Evolutionary conservation across 1,139 yeast species (phyloP).

Genomic region (Geotrichum bryndzae): DNA sequence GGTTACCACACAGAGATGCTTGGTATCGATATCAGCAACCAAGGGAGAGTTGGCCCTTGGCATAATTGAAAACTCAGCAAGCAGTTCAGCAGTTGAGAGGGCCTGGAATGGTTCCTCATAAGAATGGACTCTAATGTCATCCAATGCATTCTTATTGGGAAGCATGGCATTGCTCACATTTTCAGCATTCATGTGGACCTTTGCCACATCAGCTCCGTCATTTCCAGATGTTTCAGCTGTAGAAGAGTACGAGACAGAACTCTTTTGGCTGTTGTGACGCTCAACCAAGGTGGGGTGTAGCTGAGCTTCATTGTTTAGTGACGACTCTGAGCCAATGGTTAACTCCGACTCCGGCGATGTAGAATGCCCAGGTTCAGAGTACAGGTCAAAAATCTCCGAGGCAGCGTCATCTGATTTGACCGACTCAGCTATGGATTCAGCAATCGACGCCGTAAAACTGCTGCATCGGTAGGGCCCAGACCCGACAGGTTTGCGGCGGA

Average conservation of each 20-base stretch:
- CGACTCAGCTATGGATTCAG: background rate
- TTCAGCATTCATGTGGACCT: background rate
- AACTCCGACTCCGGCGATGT: background rate
- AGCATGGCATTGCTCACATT: background rate
- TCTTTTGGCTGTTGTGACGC: background rate
- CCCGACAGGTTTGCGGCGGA: slow-evolving; percentile 8
- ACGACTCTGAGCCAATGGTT: background rate
- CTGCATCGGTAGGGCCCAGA: background rate
- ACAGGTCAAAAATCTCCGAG: background rate
- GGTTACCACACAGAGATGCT: no score
- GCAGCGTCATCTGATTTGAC: background rate
- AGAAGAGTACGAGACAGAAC: background rate
- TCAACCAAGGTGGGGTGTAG: background rate
- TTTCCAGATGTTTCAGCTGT: background rate
- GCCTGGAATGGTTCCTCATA: background rate
- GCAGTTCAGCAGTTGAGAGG: background rate
- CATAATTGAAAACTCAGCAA: background rate
- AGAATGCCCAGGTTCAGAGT: background rate
- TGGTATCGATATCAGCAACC: no score
- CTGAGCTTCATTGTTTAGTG: background rate
- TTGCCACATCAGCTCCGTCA: background rate
- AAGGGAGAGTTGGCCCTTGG: background rate
- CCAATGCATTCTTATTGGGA: background rate
- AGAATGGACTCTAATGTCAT: background rate
- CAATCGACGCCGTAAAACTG: background rate